These are phyloP conservation scores for Schoenoplectus triqueter DNA, from an alignment of 202 grass and related monocot species.

Conservation along the genomic window DNA sequence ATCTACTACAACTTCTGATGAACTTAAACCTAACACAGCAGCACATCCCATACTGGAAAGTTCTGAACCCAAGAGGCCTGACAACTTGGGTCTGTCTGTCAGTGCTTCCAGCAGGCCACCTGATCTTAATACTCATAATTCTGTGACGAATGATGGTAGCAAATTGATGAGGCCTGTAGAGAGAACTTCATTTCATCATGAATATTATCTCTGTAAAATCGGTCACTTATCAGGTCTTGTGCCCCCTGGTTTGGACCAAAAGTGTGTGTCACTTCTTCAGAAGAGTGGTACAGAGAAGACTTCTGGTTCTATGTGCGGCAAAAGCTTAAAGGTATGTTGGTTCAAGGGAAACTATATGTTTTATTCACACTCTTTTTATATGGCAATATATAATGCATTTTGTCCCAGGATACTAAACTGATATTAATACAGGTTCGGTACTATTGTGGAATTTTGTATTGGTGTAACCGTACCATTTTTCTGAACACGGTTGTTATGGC, in stretches of 20 bases:
- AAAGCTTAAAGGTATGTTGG: slow-evolving; percentile 40
- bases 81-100: background rate
- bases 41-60: background rate
- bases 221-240: slow-evolving; percentile 50
- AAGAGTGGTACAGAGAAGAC: background rate
- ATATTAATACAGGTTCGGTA: background rate
- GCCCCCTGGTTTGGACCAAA: slow-evolving; percentile 46
- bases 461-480: background rate
- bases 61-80: background rate
- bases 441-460: background rate
- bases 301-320: background rate
- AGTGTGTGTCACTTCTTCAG: slow-evolving; percentile 35
- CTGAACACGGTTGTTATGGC: background rate
- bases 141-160: background rate
- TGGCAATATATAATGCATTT: background rate
- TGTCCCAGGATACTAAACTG: slow-evolving; percentile 1
- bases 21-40: background rate
- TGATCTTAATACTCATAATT: background rate
- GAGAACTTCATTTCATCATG: slow-evolving; percentile 41
- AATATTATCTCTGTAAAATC: slow-evolving; percentile 51
- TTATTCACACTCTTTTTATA: background rate
- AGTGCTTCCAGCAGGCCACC: background rate
- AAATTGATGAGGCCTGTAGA: background rate
- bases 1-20: background rate
- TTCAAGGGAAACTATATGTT: slow-evolving; percentile 35